Conservation (phyloP, 2,329 filamentous ascomycete genomes). For the Trichoderma sp. region DNA sequence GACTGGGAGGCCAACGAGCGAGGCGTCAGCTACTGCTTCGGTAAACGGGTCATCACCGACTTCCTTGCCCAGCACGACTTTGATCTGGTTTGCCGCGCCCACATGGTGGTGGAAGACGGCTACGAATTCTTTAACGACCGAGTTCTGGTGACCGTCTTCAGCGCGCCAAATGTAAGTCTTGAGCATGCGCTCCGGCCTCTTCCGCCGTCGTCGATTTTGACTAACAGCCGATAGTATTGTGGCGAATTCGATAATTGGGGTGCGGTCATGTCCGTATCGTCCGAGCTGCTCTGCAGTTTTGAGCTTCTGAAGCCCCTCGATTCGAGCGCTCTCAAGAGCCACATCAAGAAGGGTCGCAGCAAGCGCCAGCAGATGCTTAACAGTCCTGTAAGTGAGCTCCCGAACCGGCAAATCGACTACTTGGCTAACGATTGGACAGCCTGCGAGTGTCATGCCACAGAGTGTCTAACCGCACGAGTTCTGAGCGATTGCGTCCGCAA, state of each 20-base stretch:
- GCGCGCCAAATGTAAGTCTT: constrained; percentile 84
- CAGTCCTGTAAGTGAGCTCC: constrained; percentile 74
- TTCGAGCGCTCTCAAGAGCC: constrained; percentile 92
- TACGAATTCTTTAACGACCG: constrained; percentile 99
- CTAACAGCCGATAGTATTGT: constrained; percentile 72
- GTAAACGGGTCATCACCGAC: constrained; percentile 96
- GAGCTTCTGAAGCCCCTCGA: constrained; percentile 95
- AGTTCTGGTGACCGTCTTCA: constrained; percentile 94
- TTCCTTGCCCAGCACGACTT: constrained; percentile 95
- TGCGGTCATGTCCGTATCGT: constrained; percentile 96
- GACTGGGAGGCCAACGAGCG: constrained; percentile 98
- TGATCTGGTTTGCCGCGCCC: constrained; percentile 92
- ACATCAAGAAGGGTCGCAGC: constrained; percentile 97
- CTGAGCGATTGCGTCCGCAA: not conserved
- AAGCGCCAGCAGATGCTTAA: constrained; percentile 94
- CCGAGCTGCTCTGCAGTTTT: constrained; percentile 92
- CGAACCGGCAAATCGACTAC: not conserved
- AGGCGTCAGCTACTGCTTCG: constrained; percentile 97
- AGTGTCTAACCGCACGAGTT: constrained; percentile 48
- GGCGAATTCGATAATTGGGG: constrained; percentile 99
- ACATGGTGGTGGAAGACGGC: constrained; percentile 99
- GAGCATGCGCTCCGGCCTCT: not conserved
- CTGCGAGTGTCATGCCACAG: constrained; percentile 58
- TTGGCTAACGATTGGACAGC: constrained; percentile 42
- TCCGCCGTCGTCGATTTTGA: not conserved